Evolutionary conservation across 306 rosid species (phyloP), one percentile per base, ranked within the genome.

Genomic region (Urtica urens): DNA sequence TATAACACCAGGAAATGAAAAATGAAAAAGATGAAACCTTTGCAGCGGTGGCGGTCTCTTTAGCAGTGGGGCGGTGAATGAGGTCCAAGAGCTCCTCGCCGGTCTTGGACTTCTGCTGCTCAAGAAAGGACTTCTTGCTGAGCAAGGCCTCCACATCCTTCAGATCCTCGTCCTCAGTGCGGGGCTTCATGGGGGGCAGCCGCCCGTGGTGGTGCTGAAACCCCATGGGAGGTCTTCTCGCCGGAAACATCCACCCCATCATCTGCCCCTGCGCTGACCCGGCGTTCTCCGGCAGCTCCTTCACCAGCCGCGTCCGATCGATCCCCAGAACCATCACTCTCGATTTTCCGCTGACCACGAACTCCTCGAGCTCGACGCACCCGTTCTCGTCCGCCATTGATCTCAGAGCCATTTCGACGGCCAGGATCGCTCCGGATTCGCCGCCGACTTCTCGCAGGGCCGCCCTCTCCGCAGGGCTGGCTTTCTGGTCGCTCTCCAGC

Each of bases 51-150:
- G 94, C 93, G 67, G 94, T 85, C 74, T 92, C 99, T 81, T 0
- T 79, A 1, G 96, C 96, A 48, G 99, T 85, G 11, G 99, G 99
- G 53, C 87, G 78, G 67, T 85, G 96, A 65, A 92, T 79, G 51
- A 92, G 84, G 79, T 92, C 86, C 83, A 82, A 64, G 53, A 92
- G 85, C 87, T 85, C 99, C 79, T 92, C 93, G 1, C 96, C 93
- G 9, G 93, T 79, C 70, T 79, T 92, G 35, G 93, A 82, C 72
- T 85, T 75, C 63, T 92, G 93, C 79, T 69, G 6, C 74, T 92
- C 96, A 72, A 53, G 66, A 47, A 64, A 85, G 9, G 94, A 77
- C 70, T 92, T 92, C 87, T 92, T 85, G 60, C 63, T 92, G 76
- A 85, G 41, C 77, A 92, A 62, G 8, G 87, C 99, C 72, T 81